Base-by-base conservation (phyloP, 2,329 filamentous ascomycete genomes). In the Knufia fluminis region DNA sequence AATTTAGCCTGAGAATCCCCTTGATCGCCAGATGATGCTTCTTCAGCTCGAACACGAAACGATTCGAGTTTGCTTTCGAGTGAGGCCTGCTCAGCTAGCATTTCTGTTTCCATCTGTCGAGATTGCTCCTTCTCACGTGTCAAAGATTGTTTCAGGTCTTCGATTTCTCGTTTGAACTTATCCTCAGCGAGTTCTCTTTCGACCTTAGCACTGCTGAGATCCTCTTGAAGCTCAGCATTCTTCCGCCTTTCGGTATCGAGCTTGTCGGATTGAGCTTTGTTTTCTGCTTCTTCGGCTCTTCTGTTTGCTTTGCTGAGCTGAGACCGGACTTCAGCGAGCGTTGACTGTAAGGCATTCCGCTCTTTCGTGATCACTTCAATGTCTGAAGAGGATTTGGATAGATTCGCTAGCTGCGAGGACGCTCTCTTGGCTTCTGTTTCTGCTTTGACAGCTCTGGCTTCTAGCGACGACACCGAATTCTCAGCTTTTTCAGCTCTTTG, bases 31-130 rank as follows among this genome's bases (percentile, higher is more conserved):
- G 89, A 91, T 1, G 89, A 89, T 0, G 82, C 87, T 66, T 98
- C 92, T 68, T 98, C 92, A 1, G 87, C 88, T 26, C 85, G 79
- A 16, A 82, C 79, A 49, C 92, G 83, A 69, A 96, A 82, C 7
- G 85, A 80, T 67, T 98, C 92, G 49, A 98, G 75, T 65, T 94
- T 94, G 59, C 85, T 83, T 69, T 98, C 94, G 55, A 95, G 75
- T 14, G 83, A 73, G 44, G 75, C 71, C 49, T 82, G 78, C 66
- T 97, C 91, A n/a, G 77, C 77, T 60, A 86, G 85, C 59, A 94
- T 73, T 62, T 96, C 91, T 4, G 83, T 68, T 64, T 95, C 86
- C 6, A 79, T 70, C 9, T 79, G 73, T 10, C 78, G 77, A 17
- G 81, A 75, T 23, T 80, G 81, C 64, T 94, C 86, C 46, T 79